A percentile compares a stretch with the other conserved stretches of the same genome.
Conservation (phyloP, 2,329 filamentous ascomycete species). For the Sphaerulina populicola region DNA sequence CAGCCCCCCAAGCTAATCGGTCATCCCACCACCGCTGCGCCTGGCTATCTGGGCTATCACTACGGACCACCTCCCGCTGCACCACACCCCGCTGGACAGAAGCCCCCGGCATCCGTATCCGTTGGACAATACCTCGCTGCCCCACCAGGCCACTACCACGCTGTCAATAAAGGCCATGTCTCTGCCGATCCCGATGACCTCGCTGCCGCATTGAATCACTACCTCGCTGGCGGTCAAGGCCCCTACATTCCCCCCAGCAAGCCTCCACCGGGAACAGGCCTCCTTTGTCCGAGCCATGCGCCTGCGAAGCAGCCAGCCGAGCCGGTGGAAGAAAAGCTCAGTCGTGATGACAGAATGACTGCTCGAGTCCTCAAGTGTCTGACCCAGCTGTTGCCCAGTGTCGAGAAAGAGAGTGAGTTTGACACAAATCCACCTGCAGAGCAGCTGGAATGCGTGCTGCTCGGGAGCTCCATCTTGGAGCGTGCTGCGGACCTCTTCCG, state of each 20-base stretch:
- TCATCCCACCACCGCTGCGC: too few relatives aligned
- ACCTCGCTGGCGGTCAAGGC: too few relatives aligned
- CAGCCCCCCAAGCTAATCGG: too few relatives aligned
- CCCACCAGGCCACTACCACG: too few relatives aligned
- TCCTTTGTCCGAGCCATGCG: not conserved
- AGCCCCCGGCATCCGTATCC: not conserved
- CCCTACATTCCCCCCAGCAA: too few relatives aligned
- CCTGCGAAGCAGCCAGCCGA: not conserved
- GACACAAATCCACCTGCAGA: conserved; percentile 28
- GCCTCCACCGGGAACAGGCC: not conserved
- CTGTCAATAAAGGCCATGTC: too few relatives aligned
- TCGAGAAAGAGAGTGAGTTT: conserved; percentile 22
- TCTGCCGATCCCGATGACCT: too few relatives aligned
- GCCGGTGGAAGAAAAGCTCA: not conserved
- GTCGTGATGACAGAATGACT: conserved; percentile 19
- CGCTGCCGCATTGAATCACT: too few relatives aligned
- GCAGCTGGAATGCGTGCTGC: conserved; percentile 30
- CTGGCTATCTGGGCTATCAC: not conserved
- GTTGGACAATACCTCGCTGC: too few relatives aligned
- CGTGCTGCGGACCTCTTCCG: conserved; percentile 35
- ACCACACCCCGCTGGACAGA: not conserved
- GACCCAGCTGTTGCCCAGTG: conserved; percentile 23
- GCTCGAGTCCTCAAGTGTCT: conserved; percentile 14
- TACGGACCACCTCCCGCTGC: not conserved
- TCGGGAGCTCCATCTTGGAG: conserved; percentile 33